These are phyloP conservation scores for Magnolia changhungtana DNA, from an alignment of 164 flowering plant genomes.

Conservation along the genomic window DNA sequence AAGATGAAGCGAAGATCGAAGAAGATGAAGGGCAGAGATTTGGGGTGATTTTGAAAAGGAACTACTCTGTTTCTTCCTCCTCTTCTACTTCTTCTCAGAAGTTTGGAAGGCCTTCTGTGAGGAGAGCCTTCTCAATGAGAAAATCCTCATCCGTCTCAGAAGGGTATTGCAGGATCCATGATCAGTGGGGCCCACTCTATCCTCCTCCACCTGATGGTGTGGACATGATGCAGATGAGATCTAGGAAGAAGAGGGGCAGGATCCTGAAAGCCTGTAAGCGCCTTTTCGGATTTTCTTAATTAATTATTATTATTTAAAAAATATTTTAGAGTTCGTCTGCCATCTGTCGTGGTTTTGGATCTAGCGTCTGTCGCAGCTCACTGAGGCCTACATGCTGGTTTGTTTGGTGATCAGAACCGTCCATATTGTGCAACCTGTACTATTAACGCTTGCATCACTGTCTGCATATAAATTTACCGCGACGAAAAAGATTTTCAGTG, in stretches of 20 bases:
- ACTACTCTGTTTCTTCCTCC: conserved; percentile 30
- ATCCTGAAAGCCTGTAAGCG: conserved; percentile 18
- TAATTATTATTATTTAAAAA: background rate
- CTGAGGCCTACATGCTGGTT: too few relatives aligned
- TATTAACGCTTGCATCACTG: too few relatives aligned
- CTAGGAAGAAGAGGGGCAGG: conserved; percentile 13
- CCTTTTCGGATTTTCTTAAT: conserved; percentile 10
- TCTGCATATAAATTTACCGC: too few relatives aligned
- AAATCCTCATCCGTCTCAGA: conserved; percentile 57
- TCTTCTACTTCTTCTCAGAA: conserved; percentile 25
- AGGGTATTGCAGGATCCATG: conserved; percentile 55
- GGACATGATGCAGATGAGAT: conserved; percentile 1
- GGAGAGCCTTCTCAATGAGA: conserved; percentile 42
- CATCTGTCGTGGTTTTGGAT: too few relatives aligned
- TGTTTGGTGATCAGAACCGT: too few relatives aligned
- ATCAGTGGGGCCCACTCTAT: conserved; percentile 23
- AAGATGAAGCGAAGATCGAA: conserved; percentile 20
- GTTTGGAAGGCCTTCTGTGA: conserved; percentile 22
- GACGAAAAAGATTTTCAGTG: too few relatives aligned
- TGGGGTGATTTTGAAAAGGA: conserved; percentile 28
- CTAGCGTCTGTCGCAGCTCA: too few relatives aligned
- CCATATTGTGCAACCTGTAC: too few relatives aligned
- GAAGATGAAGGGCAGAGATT: conserved; percentile 18
- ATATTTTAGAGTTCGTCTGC: too few relatives aligned
- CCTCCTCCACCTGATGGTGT: background rate